Percentiles rank a stretch among this genome's conserved stretches.
phyloP scores from a whole-genome alignment of 495 filamentous ascomycete species.

The Aspergillus egyptiacus region DNA sequence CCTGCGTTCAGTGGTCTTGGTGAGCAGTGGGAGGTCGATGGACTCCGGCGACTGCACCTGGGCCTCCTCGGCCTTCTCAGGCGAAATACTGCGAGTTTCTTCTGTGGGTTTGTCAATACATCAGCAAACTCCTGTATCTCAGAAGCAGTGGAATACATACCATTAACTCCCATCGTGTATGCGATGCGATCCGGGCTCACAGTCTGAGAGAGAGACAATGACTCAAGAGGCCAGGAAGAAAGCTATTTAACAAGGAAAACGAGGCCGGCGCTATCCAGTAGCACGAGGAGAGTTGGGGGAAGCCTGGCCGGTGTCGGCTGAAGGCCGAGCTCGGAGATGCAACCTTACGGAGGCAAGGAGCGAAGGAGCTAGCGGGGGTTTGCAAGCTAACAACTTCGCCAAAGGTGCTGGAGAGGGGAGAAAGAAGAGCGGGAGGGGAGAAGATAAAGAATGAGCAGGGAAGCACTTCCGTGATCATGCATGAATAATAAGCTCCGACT shows the following conservation, averaged over 20 bases:
- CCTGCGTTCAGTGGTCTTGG: constrained; percentile 59
- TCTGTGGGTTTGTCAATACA: neutral
- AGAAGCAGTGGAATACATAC: neutral
- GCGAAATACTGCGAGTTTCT: constrained; percentile 2
- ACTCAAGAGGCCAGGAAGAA: neutral
- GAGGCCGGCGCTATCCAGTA: neutral
- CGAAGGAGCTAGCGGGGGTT: neutral
- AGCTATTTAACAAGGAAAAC: neutral
- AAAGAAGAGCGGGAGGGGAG: neutral
- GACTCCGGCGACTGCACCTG: constrained; percentile 18
- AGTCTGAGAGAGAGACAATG: neutral
- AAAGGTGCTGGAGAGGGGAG: neutral
- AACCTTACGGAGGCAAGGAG: neutral
- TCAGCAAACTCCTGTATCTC: neutral
- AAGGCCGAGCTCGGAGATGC: constrained; percentile 5
- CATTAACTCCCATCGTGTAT: constrained; percentile 4
- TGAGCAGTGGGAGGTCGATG: constrained; percentile 30
- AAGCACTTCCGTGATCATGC: constrained; percentile 1
- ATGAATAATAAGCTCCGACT: neutral
- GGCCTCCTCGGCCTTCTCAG: constrained; percentile 24
- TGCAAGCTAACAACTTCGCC: neutral
- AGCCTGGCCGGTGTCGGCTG: constrained; percentile 2
- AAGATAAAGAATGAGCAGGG: neutral
- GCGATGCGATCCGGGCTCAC: neutral
- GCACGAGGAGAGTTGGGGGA: neutral